Percentiles rank a stretch among this genome's conserved stretches.
Evolutionary conservation across 2,329 filamentous ascomycete genomes (phyloP).

Genomic region (Sporothrix brasiliensis): DNA sequence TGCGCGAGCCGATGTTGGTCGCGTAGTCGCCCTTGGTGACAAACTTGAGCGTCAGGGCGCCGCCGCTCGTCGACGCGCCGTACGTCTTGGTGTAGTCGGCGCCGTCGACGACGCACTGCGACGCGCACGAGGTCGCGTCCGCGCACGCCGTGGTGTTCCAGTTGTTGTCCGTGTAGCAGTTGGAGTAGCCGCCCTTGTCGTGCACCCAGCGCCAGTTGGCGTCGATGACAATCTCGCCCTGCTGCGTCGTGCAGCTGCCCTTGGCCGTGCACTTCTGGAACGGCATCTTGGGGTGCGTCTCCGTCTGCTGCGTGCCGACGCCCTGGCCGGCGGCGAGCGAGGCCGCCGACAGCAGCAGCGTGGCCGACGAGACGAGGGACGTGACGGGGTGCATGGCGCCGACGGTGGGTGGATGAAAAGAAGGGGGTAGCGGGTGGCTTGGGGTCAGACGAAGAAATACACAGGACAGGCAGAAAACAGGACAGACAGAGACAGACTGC

Average conservation of each 20-base stretch:
- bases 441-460: too few relatives aligned
- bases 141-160: slow-evolving; percentile 54
- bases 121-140: slow-evolving; percentile 53
- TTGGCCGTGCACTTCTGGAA: slow-evolving; percentile 54
- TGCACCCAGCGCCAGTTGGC: slow-evolving; percentile 63
- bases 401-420: background rate
- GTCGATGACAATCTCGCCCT: slow-evolving; percentile 56
- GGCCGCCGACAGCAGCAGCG: slow-evolving; percentile 23
- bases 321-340: slow-evolving; percentile 47
- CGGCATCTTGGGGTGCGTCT: slow-evolving; percentile 56
- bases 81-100: slow-evolving; percentile 57
- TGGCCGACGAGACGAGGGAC: slow-evolving; percentile 20
- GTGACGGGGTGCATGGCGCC: background rate
- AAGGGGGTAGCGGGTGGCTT: background rate
- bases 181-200: slow-evolving; percentile 49
- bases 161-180: slow-evolving; percentile 54
- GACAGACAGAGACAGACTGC: background rate
- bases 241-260: slow-evolving; percentile 52
- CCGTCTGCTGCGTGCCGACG: slow-evolving; percentile 50
- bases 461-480: background rate
- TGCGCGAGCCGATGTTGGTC: slow-evolving; percentile 45
- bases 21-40: slow-evolving; percentile 47
- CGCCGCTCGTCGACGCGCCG: slow-evolving; percentile 55
- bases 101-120: slow-evolving; percentile 59
- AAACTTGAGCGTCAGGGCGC: slow-evolving; percentile 53